Conservation (phyloP, 2,329 filamentous ascomycete genomes). For the Exophiala mesophila region DNA sequence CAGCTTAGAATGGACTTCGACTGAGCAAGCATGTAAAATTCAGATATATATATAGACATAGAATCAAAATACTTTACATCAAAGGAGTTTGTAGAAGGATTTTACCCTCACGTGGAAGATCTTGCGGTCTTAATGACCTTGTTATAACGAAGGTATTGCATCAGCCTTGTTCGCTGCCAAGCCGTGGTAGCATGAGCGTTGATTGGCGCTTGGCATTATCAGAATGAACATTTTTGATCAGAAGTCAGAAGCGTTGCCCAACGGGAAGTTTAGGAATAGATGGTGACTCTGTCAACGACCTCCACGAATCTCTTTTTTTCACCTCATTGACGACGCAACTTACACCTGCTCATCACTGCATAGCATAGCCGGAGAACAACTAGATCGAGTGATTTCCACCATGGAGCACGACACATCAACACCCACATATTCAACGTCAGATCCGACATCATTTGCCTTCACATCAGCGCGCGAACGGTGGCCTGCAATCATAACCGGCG, state of each 20-base stretch:
- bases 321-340: too few species aligned
- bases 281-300: too few species aligned
- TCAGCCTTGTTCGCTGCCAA: not conserved
- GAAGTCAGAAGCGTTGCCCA: too few species aligned
- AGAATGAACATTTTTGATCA: not conserved
- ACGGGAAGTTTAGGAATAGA: too few species aligned
- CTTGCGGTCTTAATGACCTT: too few species aligned
- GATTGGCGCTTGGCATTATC: not conserved
- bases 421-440: constrained; percentile 62
- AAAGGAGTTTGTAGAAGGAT: too few species aligned
- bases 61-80: not conserved
- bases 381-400: too few species aligned
- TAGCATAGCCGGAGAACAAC: too few species aligned
- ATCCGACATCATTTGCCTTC: constrained; percentile 81
- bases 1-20: constrained; percentile 92
- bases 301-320: too few species aligned
- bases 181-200: not conserved
- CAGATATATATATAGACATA: not conserved
- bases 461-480: constrained; percentile 80
- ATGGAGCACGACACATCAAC: constrained; percentile 75
- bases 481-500: constrained; percentile 89
- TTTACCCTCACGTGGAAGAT: too few species aligned
- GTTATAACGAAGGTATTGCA: too few species aligned
- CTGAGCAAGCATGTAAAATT: constrained; percentile 34
- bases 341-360: too few species aligned